Conservation (phyloP, 1,284 basidiomycete genomes). For the Pholiota adiposa region DNA sequence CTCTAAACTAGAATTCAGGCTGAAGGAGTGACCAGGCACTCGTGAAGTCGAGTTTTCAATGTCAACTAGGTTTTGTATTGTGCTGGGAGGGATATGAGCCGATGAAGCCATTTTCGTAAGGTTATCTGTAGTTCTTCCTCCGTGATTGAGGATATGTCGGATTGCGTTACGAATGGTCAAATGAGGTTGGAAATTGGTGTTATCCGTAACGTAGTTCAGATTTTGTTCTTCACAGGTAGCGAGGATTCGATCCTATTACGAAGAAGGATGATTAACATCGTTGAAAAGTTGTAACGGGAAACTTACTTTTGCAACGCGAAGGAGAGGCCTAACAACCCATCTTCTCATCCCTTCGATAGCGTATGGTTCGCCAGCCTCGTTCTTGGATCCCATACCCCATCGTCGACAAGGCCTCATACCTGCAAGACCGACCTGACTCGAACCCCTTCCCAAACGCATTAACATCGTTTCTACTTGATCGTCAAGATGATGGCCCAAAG, state of each 20-base stretch:
- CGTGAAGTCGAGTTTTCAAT: conserved; percentile 2
- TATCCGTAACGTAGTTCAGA: conserved; percentile 65
- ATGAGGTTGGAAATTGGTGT: conserved; percentile 73
- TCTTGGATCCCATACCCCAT: conserved; percentile 73
- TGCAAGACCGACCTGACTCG: conserved; percentile 55
- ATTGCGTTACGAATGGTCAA: conserved; percentile 73
- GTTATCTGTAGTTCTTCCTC: conserved; percentile 4
- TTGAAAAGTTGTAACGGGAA: too few relatives aligned
- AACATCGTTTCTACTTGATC: conserved; percentile 81
- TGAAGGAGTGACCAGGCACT: conserved; percentile 32
- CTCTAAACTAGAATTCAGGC: conserved; percentile 34
- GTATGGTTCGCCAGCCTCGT: conserved; percentile 38
- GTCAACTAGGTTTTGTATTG: conserved; percentile 32
- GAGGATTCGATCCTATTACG: conserved; percentile 74
- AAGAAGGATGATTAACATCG: too few relatives aligned
- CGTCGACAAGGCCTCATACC: conserved; percentile 69
- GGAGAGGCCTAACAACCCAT: conserved; percentile 73
- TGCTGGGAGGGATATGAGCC: conserved; percentile 29
- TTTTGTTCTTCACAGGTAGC: conserved; percentile 69
- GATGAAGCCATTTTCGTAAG: neutral
- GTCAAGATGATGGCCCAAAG: conserved; percentile 76
- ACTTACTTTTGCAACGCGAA: conserved; percentile 67
- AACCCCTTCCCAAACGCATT: conserved; percentile 65
- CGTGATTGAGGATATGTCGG: conserved; percentile 44
- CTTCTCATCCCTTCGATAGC: conserved; percentile 61